Percentiles rank a stretch among this genome's conserved stretches.
phyloP scores from a whole-genome alignment of 352 stramenopile genomes.

The Globisporangium perplexum region DNA sequence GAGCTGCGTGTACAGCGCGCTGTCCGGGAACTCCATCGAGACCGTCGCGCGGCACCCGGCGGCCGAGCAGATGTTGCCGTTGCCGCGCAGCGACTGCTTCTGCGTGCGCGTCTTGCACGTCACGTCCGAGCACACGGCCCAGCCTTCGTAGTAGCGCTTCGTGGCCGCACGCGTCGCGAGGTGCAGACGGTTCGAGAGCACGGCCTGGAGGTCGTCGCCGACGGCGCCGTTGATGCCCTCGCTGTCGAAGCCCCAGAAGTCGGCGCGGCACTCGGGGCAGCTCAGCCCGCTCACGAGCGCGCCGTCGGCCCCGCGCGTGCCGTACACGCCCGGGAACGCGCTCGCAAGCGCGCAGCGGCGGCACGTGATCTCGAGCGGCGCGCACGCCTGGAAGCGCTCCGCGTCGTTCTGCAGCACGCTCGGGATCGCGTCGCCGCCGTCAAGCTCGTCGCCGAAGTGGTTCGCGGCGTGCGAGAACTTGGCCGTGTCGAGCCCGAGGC shows the following conservation, averaged over 20 bases:
- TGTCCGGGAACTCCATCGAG: conserved; percentile 86
- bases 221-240: conserved; percentile 70
- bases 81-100: conserved; percentile 92
- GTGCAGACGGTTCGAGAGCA: conserved; percentile 83
- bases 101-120: conserved; percentile 93
- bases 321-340: conserved; percentile 71
- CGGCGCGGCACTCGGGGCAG: conserved; percentile 62
- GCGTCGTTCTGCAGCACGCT: conserved; percentile 84
- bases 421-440: conserved; percentile 80
- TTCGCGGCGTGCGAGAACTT: conserved; percentile 90
- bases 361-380: conserved; percentile 71
- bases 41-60: conserved; percentile 90
- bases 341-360: conserved; percentile 55
- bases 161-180: conserved; percentile 72
- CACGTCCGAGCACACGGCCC: conserved; percentile 93
- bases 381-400: conserved; percentile 88
- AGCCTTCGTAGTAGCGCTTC: conserved; percentile 88
- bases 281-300: conserved; percentile 44
- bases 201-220: conserved; percentile 61
- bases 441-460: conserved; percentile 81
- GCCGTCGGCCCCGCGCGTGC: conserved; percentile 26
- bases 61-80: conserved; percentile 91
- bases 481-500: conserved; percentile 94
- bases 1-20: conserved; percentile 93
- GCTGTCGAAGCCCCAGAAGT: conserved; percentile 81